Base-by-base conservation (phyloP, 2,329 filamentous ascomycete genomes). In the Fusarium burgessii region DNA sequence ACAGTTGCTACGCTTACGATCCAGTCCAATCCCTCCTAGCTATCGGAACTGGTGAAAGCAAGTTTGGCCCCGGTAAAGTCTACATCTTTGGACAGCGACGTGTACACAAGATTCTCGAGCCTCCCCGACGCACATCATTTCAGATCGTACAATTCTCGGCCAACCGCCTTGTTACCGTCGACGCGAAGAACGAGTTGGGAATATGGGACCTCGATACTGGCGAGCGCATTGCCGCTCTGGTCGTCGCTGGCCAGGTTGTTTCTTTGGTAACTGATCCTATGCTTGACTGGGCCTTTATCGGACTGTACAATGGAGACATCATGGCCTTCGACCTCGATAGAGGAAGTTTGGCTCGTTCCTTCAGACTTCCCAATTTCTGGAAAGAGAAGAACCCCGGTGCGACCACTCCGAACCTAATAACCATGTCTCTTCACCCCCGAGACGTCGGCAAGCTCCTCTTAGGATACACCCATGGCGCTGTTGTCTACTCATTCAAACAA, bases 401-500 rank as follows among this genome's bases (percentile, higher is more conserved):
- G 13, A 87, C 90, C 51, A 82, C 82, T 11, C 79, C 82, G 12
- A 80, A 90, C 14, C 85, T 98, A 36, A 88, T 98, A 20, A 92
- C 91, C 18, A 84, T 99, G 77, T 89, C 94, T 65, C 86, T 98
- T 74, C 96, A 98, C 77, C 95, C 96, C 4, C 88, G 94, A 74
- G 96, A 99, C 78, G 93, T 98, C 71, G 96, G 96, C 7, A 94
- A 94, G 76, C 85, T 99, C 29, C 82, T 99, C 62, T 92, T 99
- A 62, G 95, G 92, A n/a, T 99, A 98, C 79, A 89, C 89, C 0
- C 90, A 95, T 72, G 96, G 96, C 17, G 94, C 93, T 9, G 93
- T 93, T 49, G 88, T 96, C 66, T 99, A 97, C 81, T 97, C 94
- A 5, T 97, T 99, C 85, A 98, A 99, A 83, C 92, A 97, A 79